Evolutionary conservation across 495 filamentous ascomycete species (phyloP).

Genomic region (Staphylotrichum longicolle): DNA sequence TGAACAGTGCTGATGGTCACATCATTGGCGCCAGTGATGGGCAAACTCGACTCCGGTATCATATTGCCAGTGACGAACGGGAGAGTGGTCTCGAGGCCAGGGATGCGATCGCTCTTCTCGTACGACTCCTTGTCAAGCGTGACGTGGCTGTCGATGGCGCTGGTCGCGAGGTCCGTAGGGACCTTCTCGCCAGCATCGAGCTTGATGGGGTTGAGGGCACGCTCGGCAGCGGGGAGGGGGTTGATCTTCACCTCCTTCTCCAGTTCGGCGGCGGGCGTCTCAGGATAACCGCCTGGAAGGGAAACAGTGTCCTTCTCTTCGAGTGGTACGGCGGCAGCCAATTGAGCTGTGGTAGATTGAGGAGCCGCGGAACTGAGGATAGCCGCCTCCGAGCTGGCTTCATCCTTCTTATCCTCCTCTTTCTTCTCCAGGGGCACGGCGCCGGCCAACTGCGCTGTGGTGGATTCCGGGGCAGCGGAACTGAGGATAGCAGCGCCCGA

Average conservation of each 20-base stretch:
- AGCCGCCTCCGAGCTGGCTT: slow-evolving; percentile 9
- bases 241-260: slow-evolving; percentile 62
- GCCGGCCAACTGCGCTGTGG: slow-evolving; percentile 65
- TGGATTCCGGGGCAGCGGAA: slow-evolving; percentile 58
- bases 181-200: slow-evolving; percentile 78
- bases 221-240: slow-evolving; percentile 74
- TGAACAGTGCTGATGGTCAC: slow-evolving; percentile 66
- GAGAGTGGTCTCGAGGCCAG: slow-evolving; percentile 54
- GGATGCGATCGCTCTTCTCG: slow-evolving; percentile 64
- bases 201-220: slow-evolving; percentile 75
- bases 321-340: slow-evolving; percentile 35
- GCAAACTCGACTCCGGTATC: slow-evolving; percentile 86
- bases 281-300: slow-evolving; percentile 55
- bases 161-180: slow-evolving; percentile 56
- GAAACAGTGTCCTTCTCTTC: slow-evolving; percentile 18
- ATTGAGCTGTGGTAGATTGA: slow-evolving; percentile 38
- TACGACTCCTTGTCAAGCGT: slow-evolving; percentile 82
- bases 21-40: slow-evolving; percentile 54
- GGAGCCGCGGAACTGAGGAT: slow-evolving; percentile 32
- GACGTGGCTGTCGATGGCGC: slow-evolving; percentile 58
- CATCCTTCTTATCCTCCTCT: slow-evolving; percentile 13
- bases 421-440: slow-evolving; percentile 35
- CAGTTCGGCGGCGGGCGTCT: slow-evolving; percentile 59
- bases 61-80: slow-evolving; percentile 62
- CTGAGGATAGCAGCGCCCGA: too few species aligned